Evolutionary conservation across 768 basidiomycete species (phyloP), one percentile per base, ranked within the genome.

Genomic region (Pisolithus albus): DNA sequence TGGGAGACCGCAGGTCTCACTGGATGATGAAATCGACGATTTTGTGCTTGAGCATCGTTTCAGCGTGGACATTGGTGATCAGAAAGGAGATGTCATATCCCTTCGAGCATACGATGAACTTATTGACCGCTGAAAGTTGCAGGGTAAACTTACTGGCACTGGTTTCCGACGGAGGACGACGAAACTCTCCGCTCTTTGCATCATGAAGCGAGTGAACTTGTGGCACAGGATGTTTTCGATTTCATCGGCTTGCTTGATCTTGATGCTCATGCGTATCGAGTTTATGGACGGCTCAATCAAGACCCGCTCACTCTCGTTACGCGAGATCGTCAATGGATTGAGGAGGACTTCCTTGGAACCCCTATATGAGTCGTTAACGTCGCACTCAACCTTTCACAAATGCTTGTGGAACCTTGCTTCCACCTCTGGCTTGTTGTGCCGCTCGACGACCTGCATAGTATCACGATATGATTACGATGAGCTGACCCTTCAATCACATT

Each of bases 1-100:
- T 15, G 46, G 26, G 44, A 42, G 53, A 48, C 47, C 19, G 2
- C 61, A 52, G 47, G 62, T 56, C 84, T 45, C 56, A 95, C 91
- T 98, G 92, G 59, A 98, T 96, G 72, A 99, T 96, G 70, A 99
- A 99, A 72, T 99, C 96, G 36, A 99, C 96, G 48, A 99, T 88
- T 75, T 98, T 98, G 72, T 99, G 96, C 73, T 98, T 99, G 59
- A 98, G 77, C 96, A 99, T 98, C 9, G 91, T 94, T 69, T 98
- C 95, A 30, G 93, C 80, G 67, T 99, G 93, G 47, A 86, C 84
- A 70, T 98, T 96, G 52, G 95, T 97, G 65, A 99, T 94, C 55
- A 98, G 76, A 77, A 99, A 98, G 2, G 92, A 95, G 56, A 99
- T 98, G 59, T 98, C 96, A 60, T 97, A 98, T 51, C 96, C 96